Evolutionary conservation across 2,329 filamentous ascomycete species (phyloP).

Genomic region (Microdochium trichocladiopsis): DNA sequence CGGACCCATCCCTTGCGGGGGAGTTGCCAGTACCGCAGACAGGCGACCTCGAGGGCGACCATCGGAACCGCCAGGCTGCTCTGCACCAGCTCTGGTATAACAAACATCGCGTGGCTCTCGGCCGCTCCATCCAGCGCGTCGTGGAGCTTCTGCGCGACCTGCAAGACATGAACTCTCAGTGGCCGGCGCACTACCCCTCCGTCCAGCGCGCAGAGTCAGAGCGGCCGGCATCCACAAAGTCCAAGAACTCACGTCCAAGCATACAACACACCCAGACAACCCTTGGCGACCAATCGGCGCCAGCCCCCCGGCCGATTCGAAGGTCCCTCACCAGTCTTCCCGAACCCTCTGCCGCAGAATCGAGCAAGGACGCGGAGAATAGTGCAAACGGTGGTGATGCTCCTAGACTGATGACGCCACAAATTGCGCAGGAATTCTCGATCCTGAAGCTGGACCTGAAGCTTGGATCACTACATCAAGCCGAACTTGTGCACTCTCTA

Average conservation of each 20-base stretch:
- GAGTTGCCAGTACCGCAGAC: constrained; percentile 34
- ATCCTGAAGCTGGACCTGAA: constrained; percentile 93
- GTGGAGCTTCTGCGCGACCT: constrained; percentile 77
- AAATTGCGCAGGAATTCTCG: constrained; percentile 93
- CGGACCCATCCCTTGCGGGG: constrained; percentile 37
- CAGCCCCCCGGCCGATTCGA: constrained; percentile 44
- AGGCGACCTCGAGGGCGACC: constrained; percentile 50
- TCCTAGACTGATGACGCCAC: constrained; percentile 79
- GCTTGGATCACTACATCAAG: constrained; percentile 76
- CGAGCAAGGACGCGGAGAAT: constrained; percentile 62
- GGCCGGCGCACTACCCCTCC: constrained; percentile 93
- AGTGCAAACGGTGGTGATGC: constrained; percentile 48
- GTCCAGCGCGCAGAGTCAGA: constrained; percentile 53
- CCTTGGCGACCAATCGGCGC: constrained; percentile 35
- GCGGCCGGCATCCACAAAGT: constrained; percentile 15
- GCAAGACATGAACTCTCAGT: constrained; percentile 81
- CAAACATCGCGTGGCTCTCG: constrained; percentile 80
- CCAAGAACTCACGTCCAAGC: constrained; percentile 49
- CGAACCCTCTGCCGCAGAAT: constrained; percentile 56
- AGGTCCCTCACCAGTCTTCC: constrained; percentile 69
- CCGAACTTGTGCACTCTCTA: constrained; percentile 87
- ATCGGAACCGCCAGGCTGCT: constrained; percentile 67
- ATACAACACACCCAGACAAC: constrained; percentile 58
- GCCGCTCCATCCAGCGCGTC: constrained; percentile 77
- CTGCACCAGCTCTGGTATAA: constrained; percentile 95